Conservation (phyloP, 495 filamentous ascomycete genomes). For the Cercophora sp. region DNA sequence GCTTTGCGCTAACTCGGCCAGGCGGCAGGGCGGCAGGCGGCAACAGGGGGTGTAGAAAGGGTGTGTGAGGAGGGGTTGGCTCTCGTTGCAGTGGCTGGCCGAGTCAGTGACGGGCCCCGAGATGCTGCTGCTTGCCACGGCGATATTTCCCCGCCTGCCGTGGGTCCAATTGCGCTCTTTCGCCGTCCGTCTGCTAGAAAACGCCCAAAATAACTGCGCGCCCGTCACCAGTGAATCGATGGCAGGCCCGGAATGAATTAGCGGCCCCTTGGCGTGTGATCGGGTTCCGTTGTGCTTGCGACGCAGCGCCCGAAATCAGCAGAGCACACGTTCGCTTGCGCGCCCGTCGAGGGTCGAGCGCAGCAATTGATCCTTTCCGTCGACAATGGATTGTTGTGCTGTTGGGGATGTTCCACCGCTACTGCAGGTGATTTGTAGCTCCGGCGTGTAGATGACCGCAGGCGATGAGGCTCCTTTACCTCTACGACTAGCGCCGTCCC, state of each 20-base stretch:
- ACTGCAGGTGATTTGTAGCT: slow-evolving; percentile 9
- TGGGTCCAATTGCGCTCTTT: slow-evolving; percentile 13
- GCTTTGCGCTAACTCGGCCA: slow-evolving; percentile 16
- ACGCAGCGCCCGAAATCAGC: background rate
- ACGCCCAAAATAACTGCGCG: slow-evolving; percentile 15
- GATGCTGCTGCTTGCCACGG: slow-evolving; percentile 14
- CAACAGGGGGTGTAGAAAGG: slow-evolving; percentile 6
- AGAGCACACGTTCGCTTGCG: no score
- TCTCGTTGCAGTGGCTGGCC: no score
- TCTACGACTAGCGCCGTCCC: slow-evolving; percentile 17
- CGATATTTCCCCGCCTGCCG: slow-evolving; percentile 18
- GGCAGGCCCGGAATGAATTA: slow-evolving; percentile 16
- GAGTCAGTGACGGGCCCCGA: slow-evolving; percentile 21
- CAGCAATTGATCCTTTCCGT: background rate
- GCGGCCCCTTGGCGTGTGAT: slow-evolving; percentile 30
- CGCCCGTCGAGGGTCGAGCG: no score
- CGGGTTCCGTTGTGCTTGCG: slow-evolving; percentile 9
- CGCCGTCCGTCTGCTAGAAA: background rate
- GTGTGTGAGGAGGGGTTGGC: slow-evolving; percentile 22
- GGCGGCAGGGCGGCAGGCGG: slow-evolving; percentile 20
- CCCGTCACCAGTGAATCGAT: slow-evolving; percentile 14
- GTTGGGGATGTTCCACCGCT: slow-evolving; percentile 3
- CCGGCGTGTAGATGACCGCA: slow-evolving; percentile 14
- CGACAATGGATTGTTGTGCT: background rate
- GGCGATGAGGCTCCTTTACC: slow-evolving; percentile 12